Evolutionary conservation across 1,284 basidiomycete genomes (phyloP).

Genomic region (Trichosporon inkin): DNA sequence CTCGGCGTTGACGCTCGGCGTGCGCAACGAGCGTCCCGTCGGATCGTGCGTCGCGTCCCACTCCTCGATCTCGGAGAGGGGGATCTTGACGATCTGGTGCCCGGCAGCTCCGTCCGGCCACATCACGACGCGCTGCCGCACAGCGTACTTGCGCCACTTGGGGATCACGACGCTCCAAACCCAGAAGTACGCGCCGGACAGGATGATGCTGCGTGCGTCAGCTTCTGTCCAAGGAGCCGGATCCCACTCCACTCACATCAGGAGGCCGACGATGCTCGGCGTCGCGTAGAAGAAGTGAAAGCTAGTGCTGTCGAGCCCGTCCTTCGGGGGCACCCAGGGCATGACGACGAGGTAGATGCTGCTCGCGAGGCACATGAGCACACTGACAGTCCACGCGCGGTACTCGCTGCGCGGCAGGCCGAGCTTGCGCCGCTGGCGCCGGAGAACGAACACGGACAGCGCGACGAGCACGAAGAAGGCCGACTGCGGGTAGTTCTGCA

Average conservation of each 20-base stretch:
- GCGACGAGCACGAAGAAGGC: constrained; percentile 52
- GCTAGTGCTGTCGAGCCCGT: constrained; percentile 30
- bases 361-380: constrained; percentile 50
- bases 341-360: constrained; percentile 54
- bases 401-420: constrained; percentile 50
- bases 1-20: not conserved
- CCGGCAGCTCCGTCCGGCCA: constrained; percentile 36
- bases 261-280: constrained; percentile 37
- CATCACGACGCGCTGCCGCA: constrained; percentile 41
- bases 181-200: constrained; percentile 48
- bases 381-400: constrained; percentile 50
- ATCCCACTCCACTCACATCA: constrained; percentile 11
- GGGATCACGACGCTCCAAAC: constrained; percentile 48
- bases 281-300: constrained; percentile 51
- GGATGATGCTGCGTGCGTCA: constrained; percentile 13
- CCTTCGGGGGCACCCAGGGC: constrained; percentile 52
- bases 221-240: not conserved
- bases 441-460: constrained; percentile 52
- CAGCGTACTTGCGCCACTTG: constrained; percentile 39
- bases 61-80: constrained; percentile 18
- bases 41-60: constrained; percentile 28
- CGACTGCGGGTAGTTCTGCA: constrained; percentile 52
- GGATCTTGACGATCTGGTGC: constrained; percentile 26
- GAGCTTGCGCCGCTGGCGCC: constrained; percentile 47
- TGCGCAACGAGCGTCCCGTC: constrained; percentile 12